Evolutionary conservation across 257 asterid species (phyloP).

Genomic region (Solanum virginianum): DNA sequence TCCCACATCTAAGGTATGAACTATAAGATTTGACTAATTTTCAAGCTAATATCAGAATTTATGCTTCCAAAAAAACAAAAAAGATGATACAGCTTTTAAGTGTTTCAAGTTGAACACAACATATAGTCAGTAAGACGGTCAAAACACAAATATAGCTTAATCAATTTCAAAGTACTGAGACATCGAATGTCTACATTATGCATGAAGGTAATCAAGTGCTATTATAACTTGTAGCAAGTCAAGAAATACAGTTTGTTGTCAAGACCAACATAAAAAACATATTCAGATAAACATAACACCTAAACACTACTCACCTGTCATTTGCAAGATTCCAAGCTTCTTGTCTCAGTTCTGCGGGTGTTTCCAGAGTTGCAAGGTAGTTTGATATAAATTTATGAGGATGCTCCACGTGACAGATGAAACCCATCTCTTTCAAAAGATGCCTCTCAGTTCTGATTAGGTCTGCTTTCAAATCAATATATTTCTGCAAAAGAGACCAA

Average conservation of each 20-base stretch:
- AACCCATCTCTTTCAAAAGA: conserved; percentile 93
- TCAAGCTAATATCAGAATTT: not conserved
- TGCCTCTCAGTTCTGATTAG: conserved; percentile 77
- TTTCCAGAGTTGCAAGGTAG: conserved; percentile 70
- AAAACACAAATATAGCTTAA: not conserved
- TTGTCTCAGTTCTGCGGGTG: conserved; percentile 70
- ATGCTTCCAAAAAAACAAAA: not conserved
- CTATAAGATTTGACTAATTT: not conserved
- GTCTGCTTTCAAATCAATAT: conserved; percentile 65
- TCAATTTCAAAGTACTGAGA: not conserved
- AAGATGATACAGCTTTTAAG: not conserved
- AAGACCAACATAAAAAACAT: not conserved
- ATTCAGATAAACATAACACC: not conserved
- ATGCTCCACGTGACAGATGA: conserved; percentile 97
- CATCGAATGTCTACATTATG: not conserved
- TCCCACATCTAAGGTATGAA: not conserved
- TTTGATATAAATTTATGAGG: conserved; percentile 95
- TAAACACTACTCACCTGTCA: conserved; percentile 45
- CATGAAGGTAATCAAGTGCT: not conserved
- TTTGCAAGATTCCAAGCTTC: conserved; percentile 99
- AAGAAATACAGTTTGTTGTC: not conserved
- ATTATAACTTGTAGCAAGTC: not conserved
- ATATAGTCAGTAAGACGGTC: not conserved
- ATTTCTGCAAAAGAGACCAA: conserved; percentile 35
- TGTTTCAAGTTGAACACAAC: not conserved